Evolutionary conservation across 2,329 filamentous ascomycete genomes (phyloP).

Genomic region (Phoma sp.): DNA sequence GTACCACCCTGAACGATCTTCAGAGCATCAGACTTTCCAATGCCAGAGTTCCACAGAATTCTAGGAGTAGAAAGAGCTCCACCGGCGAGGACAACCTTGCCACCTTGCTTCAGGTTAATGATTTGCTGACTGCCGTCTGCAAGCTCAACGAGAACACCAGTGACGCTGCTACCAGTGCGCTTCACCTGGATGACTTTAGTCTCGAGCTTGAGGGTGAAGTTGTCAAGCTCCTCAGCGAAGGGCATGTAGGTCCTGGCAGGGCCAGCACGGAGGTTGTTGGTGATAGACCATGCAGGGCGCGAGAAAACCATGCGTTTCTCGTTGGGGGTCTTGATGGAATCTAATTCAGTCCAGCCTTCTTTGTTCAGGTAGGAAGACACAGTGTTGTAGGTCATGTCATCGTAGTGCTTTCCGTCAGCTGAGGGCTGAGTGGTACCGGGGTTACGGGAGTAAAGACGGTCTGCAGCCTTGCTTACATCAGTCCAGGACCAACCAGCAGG

Average conservation of each 20-base stretch:
- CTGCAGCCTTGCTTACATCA: conserved; percentile 26
- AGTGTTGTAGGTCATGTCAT: conserved; percentile 29
- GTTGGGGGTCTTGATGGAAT: conserved; percentile 29
- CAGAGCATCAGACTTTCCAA: conserved; percentile 35
- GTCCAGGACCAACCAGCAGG: conserved; percentile 31
- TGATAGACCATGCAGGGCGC: conserved; percentile 22
- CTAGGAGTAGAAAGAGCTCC: conserved; percentile 59
- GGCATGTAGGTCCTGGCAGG: conserved; percentile 34
- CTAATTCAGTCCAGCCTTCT: conserved; percentile 26
- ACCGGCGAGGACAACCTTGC: conserved; percentile 58
- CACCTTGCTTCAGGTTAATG: conserved; percentile 63
- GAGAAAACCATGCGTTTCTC: conserved; percentile 30
- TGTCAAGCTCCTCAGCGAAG: conserved; percentile 20
- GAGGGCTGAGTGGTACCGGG: conserved; percentile 33
- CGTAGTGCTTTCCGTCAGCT: conserved; percentile 28
- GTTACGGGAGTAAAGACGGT: conserved; percentile 31
- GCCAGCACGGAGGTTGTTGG: conserved; percentile 27
- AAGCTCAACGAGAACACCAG: conserved; percentile 31
- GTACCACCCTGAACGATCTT: conserved; percentile 26
- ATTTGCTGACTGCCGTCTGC: conserved; percentile 67
- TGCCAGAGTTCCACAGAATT: conserved; percentile 37
- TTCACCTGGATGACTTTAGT: conserved; percentile 32
- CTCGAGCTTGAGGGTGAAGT: conserved; percentile 34
- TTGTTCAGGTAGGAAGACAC: conserved; percentile 26
- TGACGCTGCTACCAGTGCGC: conserved; percentile 24